Conservation (phyloP, 148 eudicot species). For the Rhododendron kiyosumense region DNA sequence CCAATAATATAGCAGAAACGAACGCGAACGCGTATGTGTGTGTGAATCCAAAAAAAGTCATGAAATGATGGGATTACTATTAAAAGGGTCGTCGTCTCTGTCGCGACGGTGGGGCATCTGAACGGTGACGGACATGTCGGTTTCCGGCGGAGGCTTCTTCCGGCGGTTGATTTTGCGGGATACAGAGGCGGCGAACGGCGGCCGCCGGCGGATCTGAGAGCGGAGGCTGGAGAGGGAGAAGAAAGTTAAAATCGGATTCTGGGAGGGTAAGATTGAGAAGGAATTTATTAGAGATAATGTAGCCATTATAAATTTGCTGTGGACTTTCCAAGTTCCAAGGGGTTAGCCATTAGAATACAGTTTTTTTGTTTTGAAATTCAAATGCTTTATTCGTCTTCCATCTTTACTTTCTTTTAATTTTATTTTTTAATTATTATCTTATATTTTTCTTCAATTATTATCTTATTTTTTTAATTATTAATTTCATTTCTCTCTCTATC, state of each 20-base stretch:
- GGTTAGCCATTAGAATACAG: not conserved
- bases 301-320: conserved; percentile 17
- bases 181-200: not conserved
- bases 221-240: conserved; percentile 17
- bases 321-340: not conserved
- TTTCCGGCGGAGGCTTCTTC: conserved; percentile 18
- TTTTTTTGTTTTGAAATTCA: too few relatives aligned
- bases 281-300: conserved; percentile 3
- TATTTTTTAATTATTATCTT: too few relatives aligned
- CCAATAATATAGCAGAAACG: too few relatives aligned
- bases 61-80: conserved; percentile 26
- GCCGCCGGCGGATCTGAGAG: conserved; percentile 22
- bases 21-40: too few relatives aligned
- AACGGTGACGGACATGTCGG: conserved; percentile 51
- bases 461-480: too few relatives aligned
- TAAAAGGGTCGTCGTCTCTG: conserved; percentile 33
- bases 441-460: too few relatives aligned
- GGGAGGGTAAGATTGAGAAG: conserved; percentile 26
- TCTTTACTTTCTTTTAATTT: too few relatives aligned
- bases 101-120: conserved; percentile 39
- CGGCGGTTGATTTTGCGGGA: conserved; percentile 27
- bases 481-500: too few relatives aligned
- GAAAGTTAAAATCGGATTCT: conserved; percentile 12
- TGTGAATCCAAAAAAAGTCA: not conserved
- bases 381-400: too few relatives aligned